Evolutionary conservation across 495 filamentous ascomycete species (phyloP).

Genomic region (Alectoria sarmentosa): DNA sequence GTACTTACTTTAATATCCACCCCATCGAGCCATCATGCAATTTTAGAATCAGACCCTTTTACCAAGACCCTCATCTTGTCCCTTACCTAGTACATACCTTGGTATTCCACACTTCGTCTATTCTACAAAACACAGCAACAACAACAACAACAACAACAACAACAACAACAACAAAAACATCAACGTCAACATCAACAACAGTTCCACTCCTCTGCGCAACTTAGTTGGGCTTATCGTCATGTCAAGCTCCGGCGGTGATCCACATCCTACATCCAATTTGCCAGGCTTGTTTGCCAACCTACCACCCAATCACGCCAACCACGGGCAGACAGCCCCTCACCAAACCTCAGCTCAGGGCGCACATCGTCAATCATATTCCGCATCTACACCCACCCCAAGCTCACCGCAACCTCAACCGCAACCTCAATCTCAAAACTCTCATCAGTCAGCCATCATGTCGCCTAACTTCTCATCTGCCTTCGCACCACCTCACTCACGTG

Average conservation of each 20-base stretch:
- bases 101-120: too few species aligned
- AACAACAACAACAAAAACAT: too few species aligned
- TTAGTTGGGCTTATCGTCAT: neutral
- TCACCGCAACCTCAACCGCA: neutral
- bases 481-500: neutral
- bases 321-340: slow-evolving; percentile 24
- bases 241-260: slow-evolving; percentile 25
- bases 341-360: slow-evolving; percentile 14
- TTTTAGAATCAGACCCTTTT: too few species aligned
- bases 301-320: slow-evolving; percentile 24
- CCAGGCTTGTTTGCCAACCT: slow-evolving; percentile 30
- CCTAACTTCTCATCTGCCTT: neutral
- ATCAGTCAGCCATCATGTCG: neutral
- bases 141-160: too few species aligned
- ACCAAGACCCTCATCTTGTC: too few species aligned
- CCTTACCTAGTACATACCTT: too few species aligned
- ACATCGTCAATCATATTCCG: slow-evolving; percentile 23
- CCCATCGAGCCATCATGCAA: too few species aligned
- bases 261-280: slow-evolving; percentile 24
- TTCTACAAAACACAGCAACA: too few species aligned
- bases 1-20: too few species aligned
- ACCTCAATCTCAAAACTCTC: neutral
- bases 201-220: neutral
- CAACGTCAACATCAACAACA: too few species aligned
- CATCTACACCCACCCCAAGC: slow-evolving; percentile 14